Conservation (phyloP, 2,329 filamentous ascomycete genomes). For the Beauveria caledonica region DNA sequence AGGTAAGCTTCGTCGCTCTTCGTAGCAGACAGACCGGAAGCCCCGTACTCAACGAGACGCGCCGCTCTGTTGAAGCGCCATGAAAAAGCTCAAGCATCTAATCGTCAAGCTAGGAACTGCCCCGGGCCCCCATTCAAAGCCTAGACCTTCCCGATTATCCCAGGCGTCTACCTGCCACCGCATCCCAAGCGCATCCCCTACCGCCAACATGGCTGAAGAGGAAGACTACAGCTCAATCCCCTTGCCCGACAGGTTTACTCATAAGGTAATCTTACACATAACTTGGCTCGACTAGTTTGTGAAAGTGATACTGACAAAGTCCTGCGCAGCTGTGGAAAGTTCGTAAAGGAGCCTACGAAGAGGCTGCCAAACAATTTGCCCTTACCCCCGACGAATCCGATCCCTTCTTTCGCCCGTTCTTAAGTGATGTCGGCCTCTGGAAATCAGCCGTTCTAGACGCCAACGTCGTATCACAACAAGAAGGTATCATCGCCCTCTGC, state of each 20-base stretch:
- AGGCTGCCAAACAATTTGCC: constrained; percentile 80
- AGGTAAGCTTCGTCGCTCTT: not conserved
- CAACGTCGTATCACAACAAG: constrained; percentile 94
- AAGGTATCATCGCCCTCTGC: constrained; percentile 79
- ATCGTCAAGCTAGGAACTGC: constrained; percentile 1
- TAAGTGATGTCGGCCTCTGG: constrained; percentile 79
- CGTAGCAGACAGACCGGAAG: not conserved
- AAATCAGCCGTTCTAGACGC: constrained; percentile 89
- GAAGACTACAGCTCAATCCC: constrained; percentile 77
- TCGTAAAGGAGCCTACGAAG: constrained; percentile 89
- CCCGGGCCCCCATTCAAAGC: not conserved
- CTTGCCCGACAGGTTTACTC: constrained; percentile 69
- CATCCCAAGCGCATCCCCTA: not conserved
- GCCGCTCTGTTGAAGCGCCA: not conserved
- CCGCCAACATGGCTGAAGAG: constrained; percentile 66
- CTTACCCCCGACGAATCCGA: constrained; percentile 77
- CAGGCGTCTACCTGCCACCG: constrained; percentile 3
- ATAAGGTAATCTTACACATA: constrained; percentile 52
- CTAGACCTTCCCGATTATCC: not conserved
- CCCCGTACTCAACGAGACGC: not conserved
- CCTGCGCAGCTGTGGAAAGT: constrained; percentile 78
- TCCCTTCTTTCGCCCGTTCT: constrained; percentile 77
- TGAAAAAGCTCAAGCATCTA: constrained; percentile 9
- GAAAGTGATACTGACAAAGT: not conserved
- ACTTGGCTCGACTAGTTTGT: not conserved